Percentiles rank a stretch among this genome's conserved stretches.
Conservation (phyloP, 2,329 filamentous ascomycete species). For the Fusarium protoensiforme region DNA sequence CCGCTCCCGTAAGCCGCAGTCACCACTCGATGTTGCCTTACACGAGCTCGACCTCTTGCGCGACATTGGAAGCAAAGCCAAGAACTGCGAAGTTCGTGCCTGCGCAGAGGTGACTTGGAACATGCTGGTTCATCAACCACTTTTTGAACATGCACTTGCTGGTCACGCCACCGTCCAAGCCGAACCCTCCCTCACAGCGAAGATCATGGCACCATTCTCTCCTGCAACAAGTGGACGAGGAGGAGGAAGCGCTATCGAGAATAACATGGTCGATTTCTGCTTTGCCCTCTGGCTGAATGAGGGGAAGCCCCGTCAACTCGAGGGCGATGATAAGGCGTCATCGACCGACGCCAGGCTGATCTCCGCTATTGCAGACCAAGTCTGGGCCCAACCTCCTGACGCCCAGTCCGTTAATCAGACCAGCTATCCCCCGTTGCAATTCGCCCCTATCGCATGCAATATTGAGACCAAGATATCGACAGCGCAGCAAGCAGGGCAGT, state of each 20-base stretch:
- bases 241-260: conserved; percentile 7
- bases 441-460: conserved; percentile 1
- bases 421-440: not conserved
- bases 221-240: conserved; percentile 1
- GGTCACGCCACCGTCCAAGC: not conserved
- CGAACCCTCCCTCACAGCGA: not conserved
- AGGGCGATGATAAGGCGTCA: not conserved
- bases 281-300: not conserved
- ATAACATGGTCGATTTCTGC: conserved; percentile 12
- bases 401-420: not conserved
- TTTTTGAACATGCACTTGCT: conserved; percentile 1
- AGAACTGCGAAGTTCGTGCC: too few relatives aligned
- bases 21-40: too few relatives aligned
- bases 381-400: conserved; percentile 4
- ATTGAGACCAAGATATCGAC: not conserved
- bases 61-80: too few relatives aligned
- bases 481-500: not conserved
- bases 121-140: not conserved
- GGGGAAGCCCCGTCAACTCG: not conserved
- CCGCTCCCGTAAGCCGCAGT: too few relatives aligned
- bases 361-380: not conserved
- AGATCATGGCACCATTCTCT: not conserved
- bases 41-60: too few relatives aligned
- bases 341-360: not conserved
- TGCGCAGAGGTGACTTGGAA: conserved; percentile 1